Evolutionary conservation across 345 rosid species (phyloP).

Genomic region (Salix suchowensis): DNA sequence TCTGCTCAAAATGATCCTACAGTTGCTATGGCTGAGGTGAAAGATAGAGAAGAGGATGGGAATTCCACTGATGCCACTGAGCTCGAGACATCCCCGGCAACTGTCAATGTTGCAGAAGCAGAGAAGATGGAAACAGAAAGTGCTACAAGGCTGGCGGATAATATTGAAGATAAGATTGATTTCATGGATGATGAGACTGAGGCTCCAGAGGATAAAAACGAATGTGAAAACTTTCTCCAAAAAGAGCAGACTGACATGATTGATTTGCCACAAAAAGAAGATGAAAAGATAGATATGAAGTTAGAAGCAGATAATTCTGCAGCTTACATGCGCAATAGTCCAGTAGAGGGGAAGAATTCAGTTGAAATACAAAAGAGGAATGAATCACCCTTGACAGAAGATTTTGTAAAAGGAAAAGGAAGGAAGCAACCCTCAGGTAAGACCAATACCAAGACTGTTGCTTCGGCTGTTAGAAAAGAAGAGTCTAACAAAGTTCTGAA

Average conservation of each 20-base stretch:
- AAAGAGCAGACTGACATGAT: conserved; percentile 24
- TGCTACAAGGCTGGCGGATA: conserved; percentile 20
- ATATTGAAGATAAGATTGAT: conserved; percentile 5
- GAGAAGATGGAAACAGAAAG: conserved; percentile 18
- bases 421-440: conserved; percentile 25
- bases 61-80: conserved; percentile 17
- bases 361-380: conserved; percentile 19
- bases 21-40: conserved; percentile 19
- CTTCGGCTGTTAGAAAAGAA: conserved; percentile 13
- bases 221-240: conserved; percentile 15
- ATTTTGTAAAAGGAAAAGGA: conserved; percentile 12
- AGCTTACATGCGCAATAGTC: conserved; percentile 1
- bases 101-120: conserved; percentile 21
- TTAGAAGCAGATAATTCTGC: conserved; percentile 16
- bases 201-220: conserved; percentile 46
- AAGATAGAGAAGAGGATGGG: conserved; percentile 20
- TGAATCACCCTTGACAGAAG: conserved; percentile 19
- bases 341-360: conserved; percentile 15
- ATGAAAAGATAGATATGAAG: background rate
- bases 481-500: conserved; percentile 22
- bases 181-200: conserved; percentile 47
- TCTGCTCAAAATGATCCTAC: conserved; percentile 22
- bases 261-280: conserved; percentile 13
- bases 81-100: conserved; percentile 26
- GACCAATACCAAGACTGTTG: conserved; percentile 22